Conservation (phyloP, 1,284 basidiomycete genomes). For the Spongiforma sp. region DNA sequence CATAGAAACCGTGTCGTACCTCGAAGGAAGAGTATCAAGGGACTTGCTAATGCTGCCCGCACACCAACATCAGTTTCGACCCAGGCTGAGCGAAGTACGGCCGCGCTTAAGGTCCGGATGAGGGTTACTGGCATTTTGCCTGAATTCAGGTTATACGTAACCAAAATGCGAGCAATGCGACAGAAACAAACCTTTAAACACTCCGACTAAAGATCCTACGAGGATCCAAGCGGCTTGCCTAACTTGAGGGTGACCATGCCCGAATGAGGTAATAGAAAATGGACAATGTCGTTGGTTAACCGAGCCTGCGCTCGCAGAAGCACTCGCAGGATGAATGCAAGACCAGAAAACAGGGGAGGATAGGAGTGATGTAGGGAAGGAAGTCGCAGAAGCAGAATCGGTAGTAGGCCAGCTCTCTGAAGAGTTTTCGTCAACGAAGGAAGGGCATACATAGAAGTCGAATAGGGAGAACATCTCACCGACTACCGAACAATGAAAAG, state of each 20-base stretch:
- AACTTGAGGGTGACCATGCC: constrained; percentile 67
- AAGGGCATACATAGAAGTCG: not conserved
- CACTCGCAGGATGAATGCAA: constrained; percentile 48
- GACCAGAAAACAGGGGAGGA: constrained; percentile 66
- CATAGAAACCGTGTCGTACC: constrained; percentile 44
- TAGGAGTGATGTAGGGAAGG: constrained; percentile 45
- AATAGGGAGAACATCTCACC: not conserved
- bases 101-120: constrained; percentile 53
- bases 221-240: constrained; percentile 68
- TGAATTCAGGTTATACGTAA: constrained; percentile 19
- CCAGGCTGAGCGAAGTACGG: constrained; percentile 78
- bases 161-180: not conserved
- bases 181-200: constrained; percentile 46
- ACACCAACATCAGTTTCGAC: constrained; percentile 74
- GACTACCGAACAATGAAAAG: constrained; percentile 6
- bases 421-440: constrained; percentile 10
- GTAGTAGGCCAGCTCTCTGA: constrained; percentile 25
- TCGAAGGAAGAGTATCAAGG: constrained; percentile 72
- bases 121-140: constrained; percentile 47
- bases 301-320: not conserved
- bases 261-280: constrained; percentile 57
- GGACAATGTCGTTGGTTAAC: constrained; percentile 34
- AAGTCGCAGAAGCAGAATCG: constrained; percentile 1
- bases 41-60: constrained; percentile 70
- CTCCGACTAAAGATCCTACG: constrained; percentile 47